These are phyloP conservation scores for Pichia sp. DNA, from an alignment of 1,139 yeast species.

Conservation along the genomic window DNA sequence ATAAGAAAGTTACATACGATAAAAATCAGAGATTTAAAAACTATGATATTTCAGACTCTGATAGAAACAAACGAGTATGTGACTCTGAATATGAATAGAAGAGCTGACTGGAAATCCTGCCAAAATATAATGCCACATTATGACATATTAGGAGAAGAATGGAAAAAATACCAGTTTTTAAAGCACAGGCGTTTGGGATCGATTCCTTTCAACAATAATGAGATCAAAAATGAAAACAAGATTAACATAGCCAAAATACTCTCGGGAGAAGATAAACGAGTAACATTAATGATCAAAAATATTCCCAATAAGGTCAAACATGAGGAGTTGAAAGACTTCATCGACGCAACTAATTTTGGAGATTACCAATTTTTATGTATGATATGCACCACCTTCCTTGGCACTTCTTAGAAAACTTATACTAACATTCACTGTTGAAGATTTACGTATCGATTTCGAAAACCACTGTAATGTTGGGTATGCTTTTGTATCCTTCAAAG, in stretches of 20 bases:
- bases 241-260: constrained; percentile 36
- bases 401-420: background rate
- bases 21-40: constrained; percentile 6
- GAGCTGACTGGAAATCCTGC: background rate
- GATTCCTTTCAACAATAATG: constrained; percentile 18
- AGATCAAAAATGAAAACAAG: constrained; percentile 22
- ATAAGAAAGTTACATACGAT: constrained; percentile 21
- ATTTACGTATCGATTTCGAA: constrained; percentile 46
- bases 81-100: background rate
- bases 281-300: constrained; percentile 47
- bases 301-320: constrained; percentile 49
- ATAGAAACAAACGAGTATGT: constrained; percentile 18
- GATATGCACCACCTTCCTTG: constrained; percentile 16
- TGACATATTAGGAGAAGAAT: constrained; percentile 15
- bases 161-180: constrained; percentile 24
- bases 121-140: background rate
- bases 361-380: constrained; percentile 53
- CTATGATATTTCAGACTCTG: constrained; percentile 19
- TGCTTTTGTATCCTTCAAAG: constrained; percentile 46
- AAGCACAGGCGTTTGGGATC: constrained; percentile 25
- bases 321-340: constrained; percentile 39
- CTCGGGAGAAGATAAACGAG: constrained; percentile 40
- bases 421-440: constrained; percentile 25
- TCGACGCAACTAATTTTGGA: constrained; percentile 43
- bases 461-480: constrained; percentile 51